Base-by-base conservation (phyloP, 306 rosid genomes). In the Cyclanthera cordifolia region DNA sequence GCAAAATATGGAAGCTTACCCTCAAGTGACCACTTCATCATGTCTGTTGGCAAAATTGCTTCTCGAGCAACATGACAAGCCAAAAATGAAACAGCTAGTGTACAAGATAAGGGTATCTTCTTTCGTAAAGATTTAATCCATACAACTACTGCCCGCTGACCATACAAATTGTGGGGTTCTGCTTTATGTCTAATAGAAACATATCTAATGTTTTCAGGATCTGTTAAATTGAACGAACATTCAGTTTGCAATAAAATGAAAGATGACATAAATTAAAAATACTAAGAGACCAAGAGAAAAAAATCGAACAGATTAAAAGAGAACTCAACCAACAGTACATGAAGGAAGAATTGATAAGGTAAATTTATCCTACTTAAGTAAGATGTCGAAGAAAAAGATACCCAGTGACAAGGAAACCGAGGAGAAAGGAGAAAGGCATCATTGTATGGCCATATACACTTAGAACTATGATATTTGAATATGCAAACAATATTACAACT, bases 1-100 rank as follows among this genome's bases (percentile, higher is more conserved):
- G 90, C 83, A 60, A 87, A 85, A 81, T 85, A 92, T 17, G 97
- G 97, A 77, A 92, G 88, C 78, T 79, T 89, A 76, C 96, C 95
- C 75, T 92, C 95, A 14, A 73, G 21, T 11, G 95, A 77, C 96
- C 96, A 85, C 77, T 81, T 85, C 76, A 84, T 80, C 30, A 92
- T 77, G 79, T 92, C 95, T 3, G 90, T 87, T 25, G 96, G 84
- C 75, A 85, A 67, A 73, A 92, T 74, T 51, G 95, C 84, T 74
- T 89, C 96, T 79, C 96, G 79, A 19, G 95, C 90, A 51, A 89
- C 75, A 78, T 87, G 97, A 78, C 97, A 89, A 53, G 85, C 92
- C 67, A 92, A 80, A 81, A 79, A 84, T 15, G 92, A 82, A 79
- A 92, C 69, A 30, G 87, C 86, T 71, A 87, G 43, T 19, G 95